Evolutionary conservation across 768 basidiomycete species (phyloP), one percentile per base, ranked within the genome.

Genomic region (Clavulina sp.): DNA sequence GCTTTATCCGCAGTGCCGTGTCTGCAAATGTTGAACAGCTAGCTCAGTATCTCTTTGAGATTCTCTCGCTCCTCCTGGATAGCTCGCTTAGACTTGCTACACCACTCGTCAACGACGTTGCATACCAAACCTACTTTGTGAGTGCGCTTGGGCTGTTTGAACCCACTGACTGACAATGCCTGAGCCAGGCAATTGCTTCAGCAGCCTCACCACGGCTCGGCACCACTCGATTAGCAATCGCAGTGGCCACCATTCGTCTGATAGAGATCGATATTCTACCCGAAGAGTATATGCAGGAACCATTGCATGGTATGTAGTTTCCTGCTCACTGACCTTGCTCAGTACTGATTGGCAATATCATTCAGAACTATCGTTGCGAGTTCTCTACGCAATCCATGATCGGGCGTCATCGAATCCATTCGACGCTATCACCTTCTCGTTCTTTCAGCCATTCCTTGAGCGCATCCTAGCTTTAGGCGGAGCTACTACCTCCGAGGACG

Each of bases 371-470:
- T 71, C 92, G 24, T 68, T 85, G 43, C 84, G 95, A 26, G 79
- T 97, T 1, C 69, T 99, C 1, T 84, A 93, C 62, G 78, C 85
- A 19, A 63, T 97, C 0, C 78, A 84, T 19, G 81, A 75, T 53
- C 69, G 92, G 3, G 79, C 86, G 0, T 85, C 92, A 55, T 81
- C 86, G 56, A 66, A 74, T 0, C 77, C 88, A 0, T 81, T 96
- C 48, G 87, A 93, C 60, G 73, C 81, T 0, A 77, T 85, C 1
- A 91, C 89, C 0, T 93, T 85, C 64, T 77, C 84, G 0, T 86
- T 91, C 57, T 65, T 76, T 0, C 81, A 79, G 46, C 83, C 87
- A 5, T 70, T 97, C 9, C 65, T 96, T 3, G 74, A 69, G 6
- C 73, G 75, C 41, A 76, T 95, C 19, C 68, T 89, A 5, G 60